Percentiles rank a stretch among this genome's conserved stretches.
These are phyloP conservation scores for Colletotrichum cuscutae DNA, from an alignment of 2,329 filamentous ascomycete species.

Conservation along the genomic window DNA sequence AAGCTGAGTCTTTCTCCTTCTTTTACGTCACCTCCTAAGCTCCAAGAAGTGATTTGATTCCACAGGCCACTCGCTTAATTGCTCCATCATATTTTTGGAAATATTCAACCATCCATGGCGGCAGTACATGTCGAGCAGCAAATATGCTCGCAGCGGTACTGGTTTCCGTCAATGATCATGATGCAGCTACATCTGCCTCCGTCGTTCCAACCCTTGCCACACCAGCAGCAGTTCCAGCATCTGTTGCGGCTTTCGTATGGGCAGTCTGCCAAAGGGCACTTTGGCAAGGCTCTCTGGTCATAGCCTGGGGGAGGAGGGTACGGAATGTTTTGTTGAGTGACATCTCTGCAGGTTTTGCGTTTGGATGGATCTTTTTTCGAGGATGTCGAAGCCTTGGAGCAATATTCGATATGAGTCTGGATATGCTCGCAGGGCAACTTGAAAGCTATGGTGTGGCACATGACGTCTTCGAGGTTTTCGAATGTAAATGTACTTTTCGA, in stretches of 20 bases:
- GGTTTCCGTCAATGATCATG: conserved; percentile 61
- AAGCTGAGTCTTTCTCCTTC: neutral
- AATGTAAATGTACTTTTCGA: neutral
- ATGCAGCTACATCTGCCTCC: conserved; percentile 61
- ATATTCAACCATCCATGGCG: conserved; percentile 45
- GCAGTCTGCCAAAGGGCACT: conserved; percentile 58
- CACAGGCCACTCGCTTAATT: neutral
- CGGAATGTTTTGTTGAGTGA: conserved; percentile 54
- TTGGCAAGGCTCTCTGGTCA: conserved; percentile 44
- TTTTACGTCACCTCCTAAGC: too few relatives aligned
- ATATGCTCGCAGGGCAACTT: conserved; percentile 63
- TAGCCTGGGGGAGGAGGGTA: conserved; percentile 60
- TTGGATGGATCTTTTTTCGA: conserved; percentile 37
- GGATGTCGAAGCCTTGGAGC: conserved; percentile 50
- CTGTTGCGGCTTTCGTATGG: conserved; percentile 61
- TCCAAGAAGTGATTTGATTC: neutral
- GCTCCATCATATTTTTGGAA: too few relatives aligned
- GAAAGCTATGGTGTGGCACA: conserved; percentile 63
- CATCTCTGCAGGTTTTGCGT: conserved; percentile 53
- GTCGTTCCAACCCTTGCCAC: conserved; percentile 63
- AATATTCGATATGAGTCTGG: conserved; percentile 56
- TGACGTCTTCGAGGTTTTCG: conserved; percentile 38
- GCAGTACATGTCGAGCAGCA: conserved; percentile 62
- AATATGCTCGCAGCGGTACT: conserved; percentile 63
- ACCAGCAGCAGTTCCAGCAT: conserved; percentile 67